Evolutionary conservation across 169 alveolate species (phyloP).

Genomic region (Cryptosporidium muris): DNA sequence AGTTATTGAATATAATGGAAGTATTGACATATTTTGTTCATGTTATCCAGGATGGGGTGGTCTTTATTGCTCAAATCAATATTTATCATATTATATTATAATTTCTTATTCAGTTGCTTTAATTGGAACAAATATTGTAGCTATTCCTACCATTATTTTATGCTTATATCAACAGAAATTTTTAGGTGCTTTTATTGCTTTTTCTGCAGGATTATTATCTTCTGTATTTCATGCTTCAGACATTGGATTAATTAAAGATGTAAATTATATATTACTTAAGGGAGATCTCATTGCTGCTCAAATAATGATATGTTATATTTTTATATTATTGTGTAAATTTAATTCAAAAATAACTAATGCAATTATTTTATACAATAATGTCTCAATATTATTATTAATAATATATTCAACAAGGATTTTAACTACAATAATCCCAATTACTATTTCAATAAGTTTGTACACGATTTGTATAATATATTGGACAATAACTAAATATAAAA

Average conservation of each 20-base stretch:
- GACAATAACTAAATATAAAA: too few species aligned
- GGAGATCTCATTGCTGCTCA: constrained; percentile 67
- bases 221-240: constrained; percentile 68
- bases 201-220: constrained; percentile 62
- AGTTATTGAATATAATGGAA: constrained; percentile 7
- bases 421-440: constrained; percentile 56
- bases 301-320: constrained; percentile 44
- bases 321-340: constrained; percentile 57
- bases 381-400: constrained; percentile 6
- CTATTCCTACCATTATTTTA: constrained; percentile 57
- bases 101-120: constrained; percentile 53
- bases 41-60: constrained; percentile 73
- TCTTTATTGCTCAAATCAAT: constrained; percentile 48
- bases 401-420: constrained; percentile 39
- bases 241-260: constrained; percentile 47
- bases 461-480: too few species aligned
- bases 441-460: not conserved
- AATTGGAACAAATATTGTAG: constrained; percentile 68
- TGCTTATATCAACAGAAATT: constrained; percentile 42
- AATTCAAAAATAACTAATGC: constrained; percentile 24
- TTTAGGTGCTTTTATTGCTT: constrained; percentile 49
- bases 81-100: constrained; percentile 37
- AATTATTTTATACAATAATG: constrained; percentile 10
- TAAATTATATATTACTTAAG: constrained; percentile 22
- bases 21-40: constrained; percentile 53